Percentiles rank a stretch among this genome's conserved stretches.
phyloP scores from a whole-genome alignment of 108 stramenopile species.

The Stephanodiscus minutulus region DNA sequence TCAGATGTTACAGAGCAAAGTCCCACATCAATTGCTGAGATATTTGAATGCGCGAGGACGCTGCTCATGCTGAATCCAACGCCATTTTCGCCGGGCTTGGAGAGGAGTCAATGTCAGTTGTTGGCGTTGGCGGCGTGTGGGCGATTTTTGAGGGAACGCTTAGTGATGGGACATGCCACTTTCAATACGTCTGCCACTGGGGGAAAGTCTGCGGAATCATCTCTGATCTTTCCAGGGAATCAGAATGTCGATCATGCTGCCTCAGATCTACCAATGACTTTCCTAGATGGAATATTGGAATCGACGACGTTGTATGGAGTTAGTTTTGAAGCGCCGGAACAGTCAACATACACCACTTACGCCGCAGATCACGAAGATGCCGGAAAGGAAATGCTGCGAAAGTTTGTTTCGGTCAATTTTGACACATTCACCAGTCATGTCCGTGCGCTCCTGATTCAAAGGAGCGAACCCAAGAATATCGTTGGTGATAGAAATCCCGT shows the following conservation, averaged over 20 bases:
- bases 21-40: constrained; percentile 68
- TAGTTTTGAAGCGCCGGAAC: constrained; percentile 45
- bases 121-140: constrained; percentile 64
- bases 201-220: constrained; percentile 14
- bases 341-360: constrained; percentile 5
- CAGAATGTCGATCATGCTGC: neutral
- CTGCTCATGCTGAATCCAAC: constrained; percentile 57
- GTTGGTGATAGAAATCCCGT: neutral
- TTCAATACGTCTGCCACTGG: constrained; percentile 7
- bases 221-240: neutral
- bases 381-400: constrained; percentile 36
- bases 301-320: constrained; percentile 70
- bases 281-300: constrained; percentile 77
- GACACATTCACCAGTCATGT: constrained; percentile 68
- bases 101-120: constrained; percentile 56
- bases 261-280: constrained; percentile 52
- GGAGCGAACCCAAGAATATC: constrained; percentile 12
- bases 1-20: constrained; percentile 7
- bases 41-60: constrained; percentile 85
- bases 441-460: constrained; percentile 54
- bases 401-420: constrained; percentile 68
- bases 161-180: constrained; percentile 21
- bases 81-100: constrained; percentile 33
- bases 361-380: constrained; percentile 15
- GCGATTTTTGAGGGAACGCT: constrained; percentile 57